Evolutionary conservation across 2,329 filamentous ascomycete species (phyloP), one percentile per base, ranked within the genome.

Genomic region (Alternaria infectoria): DNA sequence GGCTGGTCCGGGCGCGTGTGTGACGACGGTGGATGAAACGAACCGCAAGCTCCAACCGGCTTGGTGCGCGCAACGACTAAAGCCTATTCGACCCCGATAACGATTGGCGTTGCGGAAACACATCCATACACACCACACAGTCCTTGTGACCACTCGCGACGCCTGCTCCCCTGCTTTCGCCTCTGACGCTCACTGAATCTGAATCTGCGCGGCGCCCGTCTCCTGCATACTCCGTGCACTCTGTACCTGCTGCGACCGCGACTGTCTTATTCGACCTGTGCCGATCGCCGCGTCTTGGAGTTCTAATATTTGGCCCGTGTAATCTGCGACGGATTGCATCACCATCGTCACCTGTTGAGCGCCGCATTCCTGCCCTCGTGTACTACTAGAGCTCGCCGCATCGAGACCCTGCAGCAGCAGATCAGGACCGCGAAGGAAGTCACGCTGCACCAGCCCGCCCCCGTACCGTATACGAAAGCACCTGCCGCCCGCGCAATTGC

Each of bases 1-100:
- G 49, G 69, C 69, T 69, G 69, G 69, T 62, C 69, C 69, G 69
- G 66, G 71, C 71, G 69, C 63, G 65, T 69, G 71, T 72, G 71
- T 70, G 69, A 74, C 70, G 68, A 70, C 1, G 70, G 59, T 72
- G 70, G 62, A 74, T 70, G 69, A 71, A 65, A 65, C 67, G 66
- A 67, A 64, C 64, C 66, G 57, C 61, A 66, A 56, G 59, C 69
- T 70, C 63, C 69, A 59, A 67, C 66, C 65, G 69, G 71, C 66
- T 70, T 71, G 66, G 68, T 70, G 69, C 52, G 63, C 52, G 62
- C 64, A 67, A 65, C 64, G 69, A 66, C 62, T 59, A 64, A 59
- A 55, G 67, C 57, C 60, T 57, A 68, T 62, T 63, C 54, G 60
- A 69, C 68, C 65, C 65, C 66, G 66, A 70, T 67, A 70, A 52